phyloP scores from a whole-genome alignment of 768 basidiomycete species.

The Leccinum uliginosum region DNA sequence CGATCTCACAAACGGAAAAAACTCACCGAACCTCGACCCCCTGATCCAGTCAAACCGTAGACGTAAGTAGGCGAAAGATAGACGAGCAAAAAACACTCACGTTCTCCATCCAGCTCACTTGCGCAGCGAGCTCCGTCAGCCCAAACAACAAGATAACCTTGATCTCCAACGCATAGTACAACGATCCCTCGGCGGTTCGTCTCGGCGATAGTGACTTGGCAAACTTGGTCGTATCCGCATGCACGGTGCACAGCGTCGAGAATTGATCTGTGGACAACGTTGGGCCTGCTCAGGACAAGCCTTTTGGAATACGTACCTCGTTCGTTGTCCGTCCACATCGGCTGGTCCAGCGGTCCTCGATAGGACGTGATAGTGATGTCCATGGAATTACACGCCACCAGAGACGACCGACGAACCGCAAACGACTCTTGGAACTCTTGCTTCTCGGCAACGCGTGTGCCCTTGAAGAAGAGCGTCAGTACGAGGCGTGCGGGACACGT shows the following conservation, averaged over 20 bases:
- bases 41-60: conserved; percentile 15
- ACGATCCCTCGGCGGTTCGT: conserved; percentile 19
- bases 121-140: conserved; percentile 48
- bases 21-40: conserved; percentile 36
- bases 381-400: conserved; percentile 19
- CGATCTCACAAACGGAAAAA: not conserved
- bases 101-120: conserved; percentile 48
- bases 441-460: conserved; percentile 41
- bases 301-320: conserved; percentile 17
- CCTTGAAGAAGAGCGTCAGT: conserved; percentile 26
- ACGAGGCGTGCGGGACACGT: not conserved
- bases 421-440: conserved; percentile 42
- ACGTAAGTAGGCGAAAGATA: not conserved
- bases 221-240: conserved; percentile 31
- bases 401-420: conserved; percentile 26
- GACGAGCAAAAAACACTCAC: conserved; percentile 28
- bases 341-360: conserved; percentile 23
- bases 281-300: not conserved
- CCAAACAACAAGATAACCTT: conserved; percentile 47
- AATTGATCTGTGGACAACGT: conserved; percentile 26
- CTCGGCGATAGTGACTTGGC: conserved; percentile 21
- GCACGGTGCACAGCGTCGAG: conserved; percentile 33
- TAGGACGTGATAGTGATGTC: conserved; percentile 29
- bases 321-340: conserved; percentile 33
- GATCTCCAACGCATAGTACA: conserved; percentile 27